Base-by-base conservation (phyloP, 352 stramenopile genomes). In the Phytophthora parvispora region DNA sequence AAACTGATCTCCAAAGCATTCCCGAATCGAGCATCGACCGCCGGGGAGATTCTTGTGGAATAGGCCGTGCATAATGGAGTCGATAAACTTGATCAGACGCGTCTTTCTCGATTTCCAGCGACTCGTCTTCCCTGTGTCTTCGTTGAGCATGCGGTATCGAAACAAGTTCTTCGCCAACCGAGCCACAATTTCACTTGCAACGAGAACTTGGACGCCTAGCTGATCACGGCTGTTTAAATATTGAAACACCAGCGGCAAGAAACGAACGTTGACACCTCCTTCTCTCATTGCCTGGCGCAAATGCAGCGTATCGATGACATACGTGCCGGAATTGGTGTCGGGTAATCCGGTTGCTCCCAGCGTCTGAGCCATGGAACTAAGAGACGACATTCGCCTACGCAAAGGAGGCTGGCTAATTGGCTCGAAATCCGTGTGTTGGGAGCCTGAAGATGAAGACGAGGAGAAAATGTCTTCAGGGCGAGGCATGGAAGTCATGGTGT, bases 81-180 rank as follows among this genome's bases (percentile, higher is more conserved):
- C 75, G 12, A 94, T 84, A 20, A 92, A 90, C 32, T 82, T 67
- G 55, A 93, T 90, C 29, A 89, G 27, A 5, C 83, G 77, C 1
- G 72, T 36, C 43, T 94, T 94, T 7, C 80, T 55, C 8, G 81
- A 80, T 18, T 83, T 75, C 86, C 86, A 92, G 7, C 75, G 75
- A 51, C 69, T 90, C 4, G 62, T 77, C 0, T 73, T 67, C 10
- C 72, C 75, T 6, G 68, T 80, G 7, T 80, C 50, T 66, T 92
- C 79, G 42, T 89, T 81, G 1, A 86, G 69, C 54, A 93, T 72
- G 8, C 78, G 75, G 31, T 86, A 93, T 4, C 81, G 81, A 38
- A 96, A 93, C 8, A 95, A 42, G 1, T 82, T 86, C 66, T 95
- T 96, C 4, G 89, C 89, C 27, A 96, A 43, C 31, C 89, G 81